Evolutionary conservation across 495 filamentous ascomycete genomes (phyloP), one percentile per base, ranked within the genome.

Genomic region (Penicillium ucsense): DNA sequence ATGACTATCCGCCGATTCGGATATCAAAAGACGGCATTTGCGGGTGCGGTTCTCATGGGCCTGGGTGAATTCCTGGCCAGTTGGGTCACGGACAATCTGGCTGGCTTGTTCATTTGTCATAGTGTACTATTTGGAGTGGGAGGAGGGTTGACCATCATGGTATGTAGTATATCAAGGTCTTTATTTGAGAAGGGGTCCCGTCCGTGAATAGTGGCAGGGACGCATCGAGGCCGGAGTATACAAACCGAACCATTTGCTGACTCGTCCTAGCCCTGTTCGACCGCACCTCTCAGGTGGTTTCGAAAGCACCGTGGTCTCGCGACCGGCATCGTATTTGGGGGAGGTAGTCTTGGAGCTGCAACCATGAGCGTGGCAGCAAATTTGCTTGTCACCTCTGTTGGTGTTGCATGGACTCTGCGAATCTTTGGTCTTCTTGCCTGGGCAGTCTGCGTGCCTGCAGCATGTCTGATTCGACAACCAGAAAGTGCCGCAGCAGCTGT

Each of bases 311-410:
- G 47, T 4, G 47, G 41, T 41, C 47, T 49, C 11, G 47, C 47
- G 3, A 49, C 41, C 4, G 47, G 47, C 6, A 35, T 43, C 0
- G 47, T 49, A 10, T 49, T 49, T 49, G 47, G 47, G 33, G 47
- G 47, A 49, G 47, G 47, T n/a, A 49, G 47, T 44, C 47, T 49
- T 11, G 47, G 47, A 43, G 47, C 47, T 12, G 47, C 47, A 9
- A 35, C 40, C 4, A 28, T 49, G 47, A 49, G 47, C 35, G 47
- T 49, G 27, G 47, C 47, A 6, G 35, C 47, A n/a, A 49, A 49
- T 20, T 11, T 49, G 9, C 47, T 49, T 6, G 47, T 49, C 4
- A 34, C 31, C 4, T 32, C 43, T 29, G 30, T 49, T 12, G 47
- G 47, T 32, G 41, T 41, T 27, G 28, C 8, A 43, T 49, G 47